phyloP scores from a whole-genome alignment of 352 stramenopile species.

The Phytophthora cryptogea region DNA sequence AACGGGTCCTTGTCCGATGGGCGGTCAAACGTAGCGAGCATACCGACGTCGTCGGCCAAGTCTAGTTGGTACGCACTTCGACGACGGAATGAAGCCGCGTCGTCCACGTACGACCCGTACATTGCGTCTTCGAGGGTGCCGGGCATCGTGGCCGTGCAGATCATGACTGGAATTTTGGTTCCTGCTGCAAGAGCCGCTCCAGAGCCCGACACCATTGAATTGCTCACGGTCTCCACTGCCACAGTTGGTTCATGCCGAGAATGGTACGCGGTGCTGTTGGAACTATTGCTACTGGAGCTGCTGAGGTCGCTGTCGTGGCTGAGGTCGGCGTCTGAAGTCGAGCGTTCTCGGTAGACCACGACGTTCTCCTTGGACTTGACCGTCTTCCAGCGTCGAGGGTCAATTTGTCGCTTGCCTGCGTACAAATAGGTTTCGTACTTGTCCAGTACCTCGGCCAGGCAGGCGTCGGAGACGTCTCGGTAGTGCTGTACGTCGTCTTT shows the following conservation, averaged over 20 bases:
- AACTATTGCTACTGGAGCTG: conserved; percentile 17
- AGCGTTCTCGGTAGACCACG: conserved; percentile 41
- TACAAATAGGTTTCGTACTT: conserved; percentile 49
- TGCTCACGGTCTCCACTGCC: conserved; percentile 17
- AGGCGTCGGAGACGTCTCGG: conserved; percentile 27
- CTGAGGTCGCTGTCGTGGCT: conserved; percentile 3
- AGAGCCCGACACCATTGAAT: conserved; percentile 38
- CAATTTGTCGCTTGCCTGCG: conserved; percentile 26
- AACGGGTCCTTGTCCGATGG: conserved; percentile 48
- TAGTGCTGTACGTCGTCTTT: conserved; percentile 39
- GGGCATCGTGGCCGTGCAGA: conserved; percentile 39
- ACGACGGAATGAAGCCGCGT: conserved; percentile 42
- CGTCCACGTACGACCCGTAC: conserved; percentile 52
- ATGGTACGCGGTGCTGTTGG: conserved; percentile 12
- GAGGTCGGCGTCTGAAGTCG: conserved; percentile 15
- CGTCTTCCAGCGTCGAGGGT: conserved; percentile 45
- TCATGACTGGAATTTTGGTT: conserved; percentile 43
- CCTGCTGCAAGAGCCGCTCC: conserved; percentile 44
- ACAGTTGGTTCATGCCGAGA: conserved; percentile 8
- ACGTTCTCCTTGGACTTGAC: conserved; percentile 42
- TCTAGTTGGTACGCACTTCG: conserved; percentile 41
- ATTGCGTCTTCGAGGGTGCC: conserved; percentile 62
- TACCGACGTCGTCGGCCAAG: conserved; percentile 42
- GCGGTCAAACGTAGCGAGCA: conserved; percentile 42
- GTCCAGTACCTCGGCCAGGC: conserved; percentile 34